Evolutionary conservation across 495 filamentous ascomycete genomes (phyloP), one percentile per base, ranked within the genome.

Genomic region (Annulohypoxylon bovei): DNA sequence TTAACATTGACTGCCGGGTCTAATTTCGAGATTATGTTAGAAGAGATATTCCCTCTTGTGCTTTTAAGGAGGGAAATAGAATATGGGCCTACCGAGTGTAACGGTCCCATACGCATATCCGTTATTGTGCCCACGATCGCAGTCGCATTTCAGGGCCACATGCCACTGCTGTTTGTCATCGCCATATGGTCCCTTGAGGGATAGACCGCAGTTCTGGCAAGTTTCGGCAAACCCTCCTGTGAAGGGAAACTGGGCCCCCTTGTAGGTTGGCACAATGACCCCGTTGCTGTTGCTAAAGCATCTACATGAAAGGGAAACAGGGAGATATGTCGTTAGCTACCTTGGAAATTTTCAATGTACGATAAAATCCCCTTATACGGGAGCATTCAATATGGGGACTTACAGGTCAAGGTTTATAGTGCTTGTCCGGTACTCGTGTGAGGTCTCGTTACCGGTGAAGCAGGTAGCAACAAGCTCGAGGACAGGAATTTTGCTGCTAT

Each of bases 391-490:
- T 16, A 23, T 11, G 6, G 9, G 9, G 8, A 56, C 62, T 55
- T 47, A 65, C 62, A 14, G 14, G 37, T 27, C 25, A 18, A 65
- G 25, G 27, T 55, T 25, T 27, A 65, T 37, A 0, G 14, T 47
- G 37, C 37, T 56, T 16, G 62, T 44, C 9, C 9, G 37, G 9
- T 47, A 65, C 8, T 56, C 33, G 4, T 23, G 7, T 16, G 46
- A 35, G 22, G 1, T 35, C 8, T 1, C 8, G 20, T 46, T 11
- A 20, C 16, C 30, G 14, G 4, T 23, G 23, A 11, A 32, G 18
- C 62, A 65, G n/a, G 28, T 47, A 20, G 62, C 39, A 5, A 56
- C 28, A 14, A 64, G 39, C 28, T 64, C 61, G 0, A 46, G 1
- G 5, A 14, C 9, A 11, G 14, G 23, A 27, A 40, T 20, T 28